Percentiles rank a stretch among this genome's conserved stretches.
These are phyloP conservation scores for Cladosporium austrohemisphaericum DNA, from an alignment of 2,329 filamentous ascomycete genomes.

Conservation along the genomic window DNA sequence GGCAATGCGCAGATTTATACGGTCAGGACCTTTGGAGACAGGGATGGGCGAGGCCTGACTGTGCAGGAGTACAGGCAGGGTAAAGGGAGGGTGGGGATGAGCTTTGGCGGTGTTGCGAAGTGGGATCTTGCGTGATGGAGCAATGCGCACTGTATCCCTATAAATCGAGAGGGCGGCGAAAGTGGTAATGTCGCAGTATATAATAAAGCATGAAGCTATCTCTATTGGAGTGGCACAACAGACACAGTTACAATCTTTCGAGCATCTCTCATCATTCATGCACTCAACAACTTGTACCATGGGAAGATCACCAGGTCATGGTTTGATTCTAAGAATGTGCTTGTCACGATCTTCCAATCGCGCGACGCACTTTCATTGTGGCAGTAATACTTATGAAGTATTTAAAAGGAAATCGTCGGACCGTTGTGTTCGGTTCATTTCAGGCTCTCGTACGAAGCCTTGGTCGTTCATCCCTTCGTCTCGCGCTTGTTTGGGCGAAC, in stretches of 20 bases:
- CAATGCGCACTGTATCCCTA: too few species aligned
- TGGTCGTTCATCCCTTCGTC: not conserved
- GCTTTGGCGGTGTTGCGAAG: constrained; percentile 49
- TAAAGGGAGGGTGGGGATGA: constrained; percentile 46
- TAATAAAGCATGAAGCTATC: too few species aligned
- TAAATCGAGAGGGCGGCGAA: too few species aligned
- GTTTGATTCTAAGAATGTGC: too few species aligned
- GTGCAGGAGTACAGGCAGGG: constrained; percentile 46
- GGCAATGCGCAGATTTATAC: constrained; percentile 63
- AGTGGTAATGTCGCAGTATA: not conserved
- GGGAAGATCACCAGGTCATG: too few species aligned
- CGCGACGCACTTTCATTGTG: constrained; percentile 5
- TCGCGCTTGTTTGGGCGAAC: too few species aligned
- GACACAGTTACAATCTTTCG: too few species aligned
- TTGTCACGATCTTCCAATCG: not conserved
- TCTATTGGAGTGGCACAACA: too few species aligned
- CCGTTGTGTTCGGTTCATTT: not conserved
- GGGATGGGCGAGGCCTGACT: constrained; percentile 52
- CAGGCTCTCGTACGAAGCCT: not conserved
- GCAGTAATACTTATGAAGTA: constrained; percentile 16
- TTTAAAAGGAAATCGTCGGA: constrained; percentile 11
- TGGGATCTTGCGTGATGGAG: constrained; percentile 44
- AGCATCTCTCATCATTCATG: too few species aligned
- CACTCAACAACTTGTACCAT: too few species aligned
- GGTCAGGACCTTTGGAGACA: constrained; percentile 52